Conservation (phyloP, 2,329 filamentous ascomycete genomes). For the Monosporascus sp. region DNA sequence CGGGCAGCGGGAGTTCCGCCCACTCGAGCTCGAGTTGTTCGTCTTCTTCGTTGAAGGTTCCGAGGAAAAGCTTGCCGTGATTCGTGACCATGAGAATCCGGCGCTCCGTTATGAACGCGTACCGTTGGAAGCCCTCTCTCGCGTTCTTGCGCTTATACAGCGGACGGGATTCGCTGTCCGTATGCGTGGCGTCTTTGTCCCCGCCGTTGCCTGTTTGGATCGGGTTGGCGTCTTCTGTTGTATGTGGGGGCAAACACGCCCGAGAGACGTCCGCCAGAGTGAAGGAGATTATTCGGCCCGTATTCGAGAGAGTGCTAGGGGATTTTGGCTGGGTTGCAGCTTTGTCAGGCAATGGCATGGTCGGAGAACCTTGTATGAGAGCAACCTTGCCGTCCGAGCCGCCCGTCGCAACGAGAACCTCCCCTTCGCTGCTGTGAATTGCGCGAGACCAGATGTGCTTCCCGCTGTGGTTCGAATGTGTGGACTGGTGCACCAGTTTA, state of each 20-base stretch:
- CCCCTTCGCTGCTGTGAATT: constrained; percentile 24
- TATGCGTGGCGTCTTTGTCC: too few relatives aligned
- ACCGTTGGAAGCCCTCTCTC: constrained; percentile 52
- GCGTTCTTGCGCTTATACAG: constrained; percentile 25
- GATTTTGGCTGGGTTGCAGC: neutral
- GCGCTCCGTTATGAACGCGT: constrained; percentile 53
- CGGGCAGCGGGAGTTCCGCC: constrained; percentile 35
- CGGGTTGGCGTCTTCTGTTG: neutral
- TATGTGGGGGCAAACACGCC: neutral
- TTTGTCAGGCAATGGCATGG: too few relatives aligned
- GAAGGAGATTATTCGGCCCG: neutral
- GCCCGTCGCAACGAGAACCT: constrained; percentile 59
- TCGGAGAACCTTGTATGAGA: constrained; percentile 29
- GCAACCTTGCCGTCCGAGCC: constrained; percentile 75
- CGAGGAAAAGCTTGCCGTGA: constrained; percentile 53
- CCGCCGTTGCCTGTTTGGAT: too few relatives aligned
- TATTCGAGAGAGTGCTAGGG: neutral
- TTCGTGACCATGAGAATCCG: constrained; percentile 54
- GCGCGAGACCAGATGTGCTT: constrained; percentile 87
- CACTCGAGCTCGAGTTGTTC: constrained; percentile 29
- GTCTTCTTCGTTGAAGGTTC: constrained; percentile 24
- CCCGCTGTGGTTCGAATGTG: constrained; percentile 65
- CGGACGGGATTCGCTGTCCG: too few relatives aligned
- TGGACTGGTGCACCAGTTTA: constrained; percentile 46
- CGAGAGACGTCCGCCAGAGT: neutral